phyloP scores from a whole-genome alignment of 352 stramenopile species.

The Bremia lactucae region DNA sequence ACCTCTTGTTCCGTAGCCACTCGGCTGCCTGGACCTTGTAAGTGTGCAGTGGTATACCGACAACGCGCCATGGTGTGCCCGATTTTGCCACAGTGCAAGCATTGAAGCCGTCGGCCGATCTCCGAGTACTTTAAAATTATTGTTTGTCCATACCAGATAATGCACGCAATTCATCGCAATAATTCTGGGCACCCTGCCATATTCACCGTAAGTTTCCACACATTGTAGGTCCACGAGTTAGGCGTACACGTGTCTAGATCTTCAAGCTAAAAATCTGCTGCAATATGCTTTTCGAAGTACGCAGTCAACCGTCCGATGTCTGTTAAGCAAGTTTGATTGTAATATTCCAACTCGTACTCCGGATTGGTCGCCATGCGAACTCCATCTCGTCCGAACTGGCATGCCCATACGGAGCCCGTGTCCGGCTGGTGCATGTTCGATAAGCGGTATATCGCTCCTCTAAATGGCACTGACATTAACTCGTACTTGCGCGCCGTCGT shows the following conservation, averaged over 20 bases:
- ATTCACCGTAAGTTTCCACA: background rate
- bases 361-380: too few relatives aligned
- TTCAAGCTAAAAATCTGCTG: background rate
- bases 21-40: background rate
- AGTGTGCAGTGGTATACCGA: background rate
- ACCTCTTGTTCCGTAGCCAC: background rate
- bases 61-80: background rate
- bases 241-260: background rate
- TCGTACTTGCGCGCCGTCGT: too few relatives aligned
- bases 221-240: background rate
- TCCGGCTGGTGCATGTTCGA: too few relatives aligned
- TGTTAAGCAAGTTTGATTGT: background rate
- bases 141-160: background rate
- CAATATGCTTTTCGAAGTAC: background rate
- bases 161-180: background rate
- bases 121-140: background rate
- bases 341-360: background rate
- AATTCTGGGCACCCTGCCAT: background rate
- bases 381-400: too few relatives aligned
- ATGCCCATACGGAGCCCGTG: too few relatives aligned
- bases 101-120: background rate
- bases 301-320: background rate
- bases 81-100: background rate
- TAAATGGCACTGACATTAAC: too few relatives aligned
- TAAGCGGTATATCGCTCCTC: too few relatives aligned